These are phyloP conservation scores for Dothistroma pini DNA, from an alignment of 2,329 filamentous ascomycete species.

Conservation along the genomic window DNA sequence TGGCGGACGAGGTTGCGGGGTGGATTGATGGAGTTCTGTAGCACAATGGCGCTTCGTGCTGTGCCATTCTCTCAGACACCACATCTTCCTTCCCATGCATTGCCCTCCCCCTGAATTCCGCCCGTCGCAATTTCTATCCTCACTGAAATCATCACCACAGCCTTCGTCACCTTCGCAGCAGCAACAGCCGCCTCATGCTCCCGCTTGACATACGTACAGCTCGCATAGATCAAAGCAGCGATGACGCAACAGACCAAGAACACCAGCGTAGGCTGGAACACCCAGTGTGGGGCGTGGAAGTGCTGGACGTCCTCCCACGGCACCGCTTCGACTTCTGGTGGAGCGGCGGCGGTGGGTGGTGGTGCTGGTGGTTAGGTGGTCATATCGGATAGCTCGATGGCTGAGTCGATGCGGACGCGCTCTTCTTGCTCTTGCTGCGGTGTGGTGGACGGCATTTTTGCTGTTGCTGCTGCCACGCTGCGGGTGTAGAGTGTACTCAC, in stretches of 20 bases:
- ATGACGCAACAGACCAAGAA: not conserved
- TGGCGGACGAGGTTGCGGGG: constrained; percentile 6
- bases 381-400: not conserved
- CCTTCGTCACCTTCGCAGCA: not conserved
- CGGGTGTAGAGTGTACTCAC: not conserved
- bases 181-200: not conserved
- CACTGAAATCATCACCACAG: not conserved
- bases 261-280: not conserved
- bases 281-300: not conserved
- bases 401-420: not conserved
- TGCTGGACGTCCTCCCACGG: not conserved
- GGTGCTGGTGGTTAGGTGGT: not conserved
- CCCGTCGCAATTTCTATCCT: not conserved
- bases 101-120: not conserved
- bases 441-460: not conserved
- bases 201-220: not conserved
- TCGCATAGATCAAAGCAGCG: not conserved
- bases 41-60: not conserved
- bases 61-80: not conserved
- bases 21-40: constrained; percentile 1
- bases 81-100: too few species aligned
- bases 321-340: not conserved
- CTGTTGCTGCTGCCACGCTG: not conserved
- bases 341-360: not conserved
- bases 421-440: not conserved